Conservation (phyloP, 2,329 filamentous ascomycete species). For the Gremmenia infestans region DNA sequence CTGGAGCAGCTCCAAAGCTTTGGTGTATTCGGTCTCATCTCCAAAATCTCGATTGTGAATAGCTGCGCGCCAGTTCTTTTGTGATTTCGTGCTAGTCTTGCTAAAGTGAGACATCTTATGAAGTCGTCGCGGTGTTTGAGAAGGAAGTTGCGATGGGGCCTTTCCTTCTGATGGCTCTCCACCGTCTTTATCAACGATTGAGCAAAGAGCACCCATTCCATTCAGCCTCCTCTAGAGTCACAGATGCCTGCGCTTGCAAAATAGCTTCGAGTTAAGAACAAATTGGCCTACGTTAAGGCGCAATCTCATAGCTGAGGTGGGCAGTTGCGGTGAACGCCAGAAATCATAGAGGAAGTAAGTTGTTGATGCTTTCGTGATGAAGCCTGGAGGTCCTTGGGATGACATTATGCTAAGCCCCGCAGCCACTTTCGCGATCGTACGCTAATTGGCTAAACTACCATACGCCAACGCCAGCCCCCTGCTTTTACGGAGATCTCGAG, state of each 20-base stretch:
- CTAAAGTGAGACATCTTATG: slow-evolving; percentile 25
- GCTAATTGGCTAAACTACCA: slow-evolving; percentile 1
- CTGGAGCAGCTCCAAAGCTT: slow-evolving; percentile 19
- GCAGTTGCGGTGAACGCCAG: not conserved
- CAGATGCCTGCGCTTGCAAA: slow-evolving; percentile 11
- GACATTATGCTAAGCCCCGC: not conserved
- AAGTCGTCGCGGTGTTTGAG: slow-evolving; percentile 17
- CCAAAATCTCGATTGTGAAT: slow-evolving; percentile 16
- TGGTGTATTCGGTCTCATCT: slow-evolving; percentile 18
- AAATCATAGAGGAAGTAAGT: not conserved
- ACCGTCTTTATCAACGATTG: slow-evolving; percentile 26
- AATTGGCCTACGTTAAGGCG: not conserved
- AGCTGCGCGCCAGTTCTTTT: slow-evolving; percentile 11
- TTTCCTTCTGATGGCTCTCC: slow-evolving; percentile 23
- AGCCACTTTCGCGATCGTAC: not conserved
- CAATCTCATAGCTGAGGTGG: slow-evolving; percentile 8
- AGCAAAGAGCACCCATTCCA: slow-evolving; percentile 29
- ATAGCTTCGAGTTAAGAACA: not conserved
- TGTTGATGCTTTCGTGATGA: slow-evolving; percentile 2
- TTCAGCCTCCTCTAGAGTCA: slow-evolving; percentile 12
- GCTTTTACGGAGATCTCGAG: not conserved
- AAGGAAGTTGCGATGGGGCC: slow-evolving; percentile 12
- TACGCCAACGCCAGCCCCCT: not conserved
- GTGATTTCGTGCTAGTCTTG: slow-evolving; percentile 9
- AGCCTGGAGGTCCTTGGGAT: not conserved